Evolutionary conservation across 768 basidiomycete species (phyloP).

Genomic region (Fistulinella prunicolor): DNA sequence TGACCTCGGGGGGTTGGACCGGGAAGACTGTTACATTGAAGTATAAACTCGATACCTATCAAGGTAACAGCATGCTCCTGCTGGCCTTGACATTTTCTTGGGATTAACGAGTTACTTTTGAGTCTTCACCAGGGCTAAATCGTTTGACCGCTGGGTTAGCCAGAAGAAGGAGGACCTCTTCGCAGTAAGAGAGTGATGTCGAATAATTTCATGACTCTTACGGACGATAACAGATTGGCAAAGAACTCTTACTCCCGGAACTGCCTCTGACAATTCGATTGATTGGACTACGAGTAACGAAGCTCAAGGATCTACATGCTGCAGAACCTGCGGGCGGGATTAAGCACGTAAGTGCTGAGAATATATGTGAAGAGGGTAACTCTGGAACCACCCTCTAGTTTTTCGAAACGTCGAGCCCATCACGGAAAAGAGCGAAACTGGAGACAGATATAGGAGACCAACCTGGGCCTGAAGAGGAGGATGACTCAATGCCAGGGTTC

Average conservation of each 20-base stretch:
- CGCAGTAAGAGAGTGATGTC: slow-evolving; percentile 44
- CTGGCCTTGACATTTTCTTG: not conserved
- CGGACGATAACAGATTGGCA: slow-evolving; percentile 56
- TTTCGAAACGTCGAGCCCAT: slow-evolving; percentile 42
- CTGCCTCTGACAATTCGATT: slow-evolving; percentile 77
- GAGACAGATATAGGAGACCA: slow-evolving; percentile 13
- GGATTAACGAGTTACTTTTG: slow-evolving; percentile 7
- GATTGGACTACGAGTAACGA: slow-evolving; percentile 86
- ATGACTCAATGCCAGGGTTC: slow-evolving; percentile 50
- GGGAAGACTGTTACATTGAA: slow-evolving; percentile 90
- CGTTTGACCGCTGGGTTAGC: slow-evolving; percentile 71
- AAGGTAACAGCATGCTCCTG: slow-evolving; percentile 45
- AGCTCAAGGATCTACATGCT: slow-evolving; percentile 76
- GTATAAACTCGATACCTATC: slow-evolving; percentile 88
- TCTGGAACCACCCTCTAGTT: slow-evolving; percentile 42
- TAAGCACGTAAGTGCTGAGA: slow-evolving; percentile 56
- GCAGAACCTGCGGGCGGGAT: slow-evolving; percentile 53
- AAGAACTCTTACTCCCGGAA: slow-evolving; percentile 78
- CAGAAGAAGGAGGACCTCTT: slow-evolving; percentile 75
- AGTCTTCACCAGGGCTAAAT: slow-evolving; percentile 84
- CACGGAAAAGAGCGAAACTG: slow-evolving; percentile 42
- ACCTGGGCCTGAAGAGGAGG: slow-evolving; percentile 25
- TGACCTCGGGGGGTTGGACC: slow-evolving; percentile 75
- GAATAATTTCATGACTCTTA: not conserved
- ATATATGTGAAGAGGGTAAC: not conserved